Conservation (phyloP, 1,139 yeast genomes). For the Yamadazyma aaseri region DNA sequence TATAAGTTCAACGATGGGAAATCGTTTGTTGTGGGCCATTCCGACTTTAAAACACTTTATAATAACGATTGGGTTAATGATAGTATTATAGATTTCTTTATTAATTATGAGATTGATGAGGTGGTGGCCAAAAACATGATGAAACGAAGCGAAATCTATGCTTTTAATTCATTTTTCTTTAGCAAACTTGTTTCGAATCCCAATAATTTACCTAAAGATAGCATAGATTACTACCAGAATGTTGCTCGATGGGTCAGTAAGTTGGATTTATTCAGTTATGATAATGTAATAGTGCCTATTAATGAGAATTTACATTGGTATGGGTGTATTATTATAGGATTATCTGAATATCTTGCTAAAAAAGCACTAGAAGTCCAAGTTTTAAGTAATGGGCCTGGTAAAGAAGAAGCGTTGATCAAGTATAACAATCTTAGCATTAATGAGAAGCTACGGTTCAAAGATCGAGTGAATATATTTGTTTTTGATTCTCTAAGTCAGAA, state of each 20-base stretch:
- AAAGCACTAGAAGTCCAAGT: constrained; percentile 7
- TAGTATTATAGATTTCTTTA: constrained; percentile 67
- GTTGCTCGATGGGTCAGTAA: constrained; percentile 80
- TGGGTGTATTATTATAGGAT: constrained; percentile 62
- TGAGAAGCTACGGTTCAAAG: constrained; percentile 3
- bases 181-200: constrained; percentile 51
- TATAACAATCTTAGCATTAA: not conserved
- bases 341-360: constrained; percentile 31
- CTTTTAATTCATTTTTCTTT: constrained; percentile 85
- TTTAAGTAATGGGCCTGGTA: not conserved
- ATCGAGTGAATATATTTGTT: constrained; percentile 50
- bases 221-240: constrained; percentile 52
- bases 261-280: constrained; percentile 59
- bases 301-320: constrained; percentile 88
- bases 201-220: constrained; percentile 5
- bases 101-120: constrained; percentile 53
- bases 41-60: constrained; percentile 67
- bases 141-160: constrained; percentile 40
- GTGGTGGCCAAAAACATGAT: constrained; percentile 25
- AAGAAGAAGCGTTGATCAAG: not conserved
- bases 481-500: constrained; percentile 74
- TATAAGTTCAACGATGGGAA: constrained; percentile 50
- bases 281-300: constrained; percentile 75
- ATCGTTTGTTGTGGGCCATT: constrained; percentile 49
- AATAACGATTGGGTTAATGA: constrained; percentile 79